Conservation (phyloP, 2,329 filamentous ascomycete species). For the Fusarium metavorans region DNA sequence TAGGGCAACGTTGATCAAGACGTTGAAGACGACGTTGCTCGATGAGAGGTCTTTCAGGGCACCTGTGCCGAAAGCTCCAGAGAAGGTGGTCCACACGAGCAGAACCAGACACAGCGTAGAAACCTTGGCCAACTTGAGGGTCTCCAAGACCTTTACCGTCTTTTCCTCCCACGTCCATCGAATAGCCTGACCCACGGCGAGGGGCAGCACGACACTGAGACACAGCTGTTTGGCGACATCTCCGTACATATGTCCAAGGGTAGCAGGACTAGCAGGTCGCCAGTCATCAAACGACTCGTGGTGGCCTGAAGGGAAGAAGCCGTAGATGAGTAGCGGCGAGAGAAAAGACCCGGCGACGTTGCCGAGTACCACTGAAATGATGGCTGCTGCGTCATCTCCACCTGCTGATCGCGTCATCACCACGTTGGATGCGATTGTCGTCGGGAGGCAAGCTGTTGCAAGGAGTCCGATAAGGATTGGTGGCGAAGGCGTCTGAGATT, state of each 20-base stretch:
- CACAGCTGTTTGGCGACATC: slow-evolving; percentile 77
- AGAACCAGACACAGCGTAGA: slow-evolving; percentile 61
- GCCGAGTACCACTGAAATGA: slow-evolving; percentile 77
- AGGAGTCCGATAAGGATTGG: slow-evolving; percentile 76
- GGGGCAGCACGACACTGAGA: slow-evolving; percentile 73
- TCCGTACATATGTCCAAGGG: slow-evolving; percentile 72
- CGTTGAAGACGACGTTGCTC: slow-evolving; percentile 73
- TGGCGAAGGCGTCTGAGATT: slow-evolving; percentile 70
- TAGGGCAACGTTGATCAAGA: slow-evolving; percentile 75
- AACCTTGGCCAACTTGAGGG: slow-evolving; percentile 63
- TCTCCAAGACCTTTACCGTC: slow-evolving; percentile 65
- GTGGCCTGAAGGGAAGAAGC: slow-evolving; percentile 64
- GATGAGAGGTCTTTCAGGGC: slow-evolving; percentile 70
- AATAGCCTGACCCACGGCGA: slow-evolving; percentile 71
- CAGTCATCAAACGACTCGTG: slow-evolving; percentile 66
- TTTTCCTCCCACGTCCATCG: slow-evolving; percentile 63
- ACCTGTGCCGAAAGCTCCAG: slow-evolving; percentile 72
- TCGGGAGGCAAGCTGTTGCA: slow-evolving; percentile 75
- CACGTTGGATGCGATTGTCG: slow-evolving; percentile 79
- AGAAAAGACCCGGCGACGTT: slow-evolving; percentile 78
- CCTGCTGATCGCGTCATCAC: slow-evolving; percentile 78
- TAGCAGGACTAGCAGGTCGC: slow-evolving; percentile 63
- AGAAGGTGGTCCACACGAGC: slow-evolving; percentile 73
- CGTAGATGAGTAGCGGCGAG: slow-evolving; percentile 72
- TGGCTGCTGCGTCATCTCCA: slow-evolving; percentile 73